Evolutionary conservation across 306 rosid genomes (phyloP), one percentile per base, ranked within the genome.

Genomic region (Prunus dulcis): DNA sequence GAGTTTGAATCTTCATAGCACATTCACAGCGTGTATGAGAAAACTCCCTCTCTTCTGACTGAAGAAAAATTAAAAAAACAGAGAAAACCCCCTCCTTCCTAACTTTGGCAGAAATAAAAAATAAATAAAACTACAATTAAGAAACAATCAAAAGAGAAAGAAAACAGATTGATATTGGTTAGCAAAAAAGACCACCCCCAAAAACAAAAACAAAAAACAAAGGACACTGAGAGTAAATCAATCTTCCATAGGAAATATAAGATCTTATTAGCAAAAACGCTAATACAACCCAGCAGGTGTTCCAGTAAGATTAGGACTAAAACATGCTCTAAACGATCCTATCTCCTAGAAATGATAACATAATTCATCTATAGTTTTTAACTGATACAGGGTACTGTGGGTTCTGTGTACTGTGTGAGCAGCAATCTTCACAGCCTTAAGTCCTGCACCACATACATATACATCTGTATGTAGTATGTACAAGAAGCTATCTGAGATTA

Each of bases 401-500:
- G 38, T 61, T 38, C 27, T 34, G 50, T 67, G 73, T 47, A 18
- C 41, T 81, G 72, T 56, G 51, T 55, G 64, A 63, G 72, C 27
- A 73, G 69, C 80, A 73, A 60, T 81, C 66, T 68, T 56, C 81
- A 75, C 74, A 81, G 79, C 14, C 76, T 65, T 72, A 25, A 64
- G 51, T 63, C 72, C 79, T 45, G 79, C 71, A 63, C 73, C 69
- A 78, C 73, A 51, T 66, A 74, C 72, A 65, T 78, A 80, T 73
- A 79, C 49, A 78, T 53, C 56, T 63, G 65, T 22, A 20, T 73
- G 76, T 25, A 75, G 68, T 77, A 78, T 87, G 86, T 80, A 91
- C 88, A 88, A 65, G 76, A 88, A 79, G 84, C 83, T 84, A 79
- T 74, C 79, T 71, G 82, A 56, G 80, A 84, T 82, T 75, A 76